These are phyloP conservation scores for Kazachstania africana DNA, from an alignment of 805 yeast species.

Conservation along the genomic window DNA sequence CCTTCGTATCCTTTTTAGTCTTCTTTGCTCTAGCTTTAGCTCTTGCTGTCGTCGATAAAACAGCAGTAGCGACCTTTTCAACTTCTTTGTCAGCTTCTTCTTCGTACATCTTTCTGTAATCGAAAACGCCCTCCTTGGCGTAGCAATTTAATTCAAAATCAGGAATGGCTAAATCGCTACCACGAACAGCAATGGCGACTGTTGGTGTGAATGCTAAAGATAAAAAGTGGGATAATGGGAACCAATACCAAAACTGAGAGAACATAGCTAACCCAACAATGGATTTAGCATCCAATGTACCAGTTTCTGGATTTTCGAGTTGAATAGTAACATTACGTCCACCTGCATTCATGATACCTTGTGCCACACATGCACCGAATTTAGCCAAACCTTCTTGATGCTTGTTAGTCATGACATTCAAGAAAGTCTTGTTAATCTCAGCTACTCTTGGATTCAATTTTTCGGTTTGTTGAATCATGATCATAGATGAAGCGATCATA, in stretches of 20 bases:
- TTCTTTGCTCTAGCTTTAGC: conserved; percentile 86
- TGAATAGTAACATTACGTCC: conserved; percentile 95
- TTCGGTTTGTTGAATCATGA: conserved; percentile 80
- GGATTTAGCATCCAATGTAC: conserved; percentile 80
- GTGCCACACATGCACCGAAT: conserved; percentile 94
- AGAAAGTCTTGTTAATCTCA: conserved; percentile 59
- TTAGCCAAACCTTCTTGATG: conserved; percentile 95
- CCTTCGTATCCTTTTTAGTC: conserved; percentile 41
- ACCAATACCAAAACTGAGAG: conserved; percentile 97
- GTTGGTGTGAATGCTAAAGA: conserved; percentile 90
- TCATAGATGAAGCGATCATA: conserved; percentile 81
- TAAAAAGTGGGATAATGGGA: conserved; percentile 88
- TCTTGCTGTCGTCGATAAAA: conserved; percentile 81
- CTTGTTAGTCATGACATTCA: conserved; percentile 69
- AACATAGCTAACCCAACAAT: conserved; percentile 86
- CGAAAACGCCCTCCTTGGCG: conserved; percentile 67
- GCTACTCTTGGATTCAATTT: conserved; percentile 69
- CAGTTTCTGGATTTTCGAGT: conserved; percentile 78
- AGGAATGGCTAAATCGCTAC: conserved; percentile 74
- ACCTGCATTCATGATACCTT: conserved; percentile 97
- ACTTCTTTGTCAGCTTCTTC: conserved; percentile 71
- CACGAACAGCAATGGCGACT: conserved; percentile 70
- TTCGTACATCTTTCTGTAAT: conserved; percentile 81
- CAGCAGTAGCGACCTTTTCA: conserved; percentile 86
- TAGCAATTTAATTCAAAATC: conserved; percentile 72